Evolutionary conservation across 2,329 filamentous ascomycete species (phyloP), one percentile per base, ranked within the genome.

Genomic region (Trichoderma citrinoviride): DNA sequence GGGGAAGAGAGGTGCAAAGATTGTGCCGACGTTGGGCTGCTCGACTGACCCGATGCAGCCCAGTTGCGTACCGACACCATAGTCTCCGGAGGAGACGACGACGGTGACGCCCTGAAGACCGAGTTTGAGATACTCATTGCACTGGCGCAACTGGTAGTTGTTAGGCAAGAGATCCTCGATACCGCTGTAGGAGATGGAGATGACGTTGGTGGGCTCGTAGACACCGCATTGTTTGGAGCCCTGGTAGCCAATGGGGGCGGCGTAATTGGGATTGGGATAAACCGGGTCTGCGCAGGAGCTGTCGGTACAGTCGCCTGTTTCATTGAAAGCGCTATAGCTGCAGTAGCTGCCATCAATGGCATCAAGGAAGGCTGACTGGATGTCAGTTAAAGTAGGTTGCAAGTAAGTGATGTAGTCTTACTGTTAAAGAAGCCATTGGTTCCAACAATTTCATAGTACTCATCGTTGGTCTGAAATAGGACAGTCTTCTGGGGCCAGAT

Each of bases 81-180:
- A 78, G 71, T 84, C 82, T n/a, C 82, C 82, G 3, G 78, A 80
- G 0, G 80, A 79, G 67, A 79, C 81, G 21, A 84, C 55, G 17
- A 85, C 74, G 1, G 80, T 79, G 12, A 84, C 77, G 40, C 82
- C 83, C 70, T 79, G 79, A 1, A 85, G 77, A 17, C 80, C 82
- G 1, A 85, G 78, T 74, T 85, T 85, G 78, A 84, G 78, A 71
- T 82, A 85, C 74, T 85, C 82, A 65, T 76, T 73, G 71, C 83
- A 85, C 71, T 86, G 83, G 5, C 83, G 76, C 41, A 76, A 69
- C 68, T 81, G 79, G 70, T 86, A 86, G 65, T 73, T 75, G 6
- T 75, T 74, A 1, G 81, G 79, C 7, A 82, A 73, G 53, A 81
- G 79, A 17, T 76, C 79, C 72, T 85, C 83, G 67, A 82, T 81